Evolutionary conservation across 2,329 filamentous ascomycete genomes (phyloP), one percentile per base, ranked within the genome.

Genomic region (Ophiobolus disseminans): DNA sequence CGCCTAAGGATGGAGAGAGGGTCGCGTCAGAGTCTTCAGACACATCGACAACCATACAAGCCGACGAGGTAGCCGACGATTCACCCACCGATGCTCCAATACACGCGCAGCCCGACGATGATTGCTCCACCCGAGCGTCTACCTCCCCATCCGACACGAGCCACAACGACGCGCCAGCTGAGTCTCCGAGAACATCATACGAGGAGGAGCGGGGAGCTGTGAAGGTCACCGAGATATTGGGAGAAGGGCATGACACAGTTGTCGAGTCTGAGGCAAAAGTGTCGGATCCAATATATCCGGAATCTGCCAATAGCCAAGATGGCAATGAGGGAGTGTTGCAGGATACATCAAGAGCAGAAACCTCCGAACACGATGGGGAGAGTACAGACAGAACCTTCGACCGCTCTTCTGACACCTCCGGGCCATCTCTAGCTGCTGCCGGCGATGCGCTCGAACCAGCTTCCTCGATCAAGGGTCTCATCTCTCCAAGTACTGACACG

Each of bases 111-210:
- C 49, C 53, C n/a, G 68, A 72, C 8, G 62, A 68, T 40, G 62
- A 65, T 37, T 54, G 58, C 2, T 74, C 71, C 14, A 68, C 66
- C 17, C 61, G 65, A 23, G 60, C 69, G 0, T 74, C 72, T 1
- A 69, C 65, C 6, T 71, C 71, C 9, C 66, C 65, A 1, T 73
- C 70, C n/a, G 70, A 73, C 25, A 48, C 52, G 5, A 75, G 71
- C 48, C 70, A 65, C 31, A 58, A 55, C 14, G 70, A 68, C 28
- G 49, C 53, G 5, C 50, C 54, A 6, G 41, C 55, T 26, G 70
- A 73, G 31, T 75, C 72, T 17, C 62, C 71, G 3, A 48, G 72
- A 13, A 74, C 71, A 7, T 74, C 72, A 1, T 58, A 73, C 20
- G 72, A 74, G 37, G 71, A 74, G 22, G 68, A 48, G 7, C 19